Conservation (phyloP, 2,329 filamentous ascomycete genomes). For the Arachnomyces sp. region DNA sequence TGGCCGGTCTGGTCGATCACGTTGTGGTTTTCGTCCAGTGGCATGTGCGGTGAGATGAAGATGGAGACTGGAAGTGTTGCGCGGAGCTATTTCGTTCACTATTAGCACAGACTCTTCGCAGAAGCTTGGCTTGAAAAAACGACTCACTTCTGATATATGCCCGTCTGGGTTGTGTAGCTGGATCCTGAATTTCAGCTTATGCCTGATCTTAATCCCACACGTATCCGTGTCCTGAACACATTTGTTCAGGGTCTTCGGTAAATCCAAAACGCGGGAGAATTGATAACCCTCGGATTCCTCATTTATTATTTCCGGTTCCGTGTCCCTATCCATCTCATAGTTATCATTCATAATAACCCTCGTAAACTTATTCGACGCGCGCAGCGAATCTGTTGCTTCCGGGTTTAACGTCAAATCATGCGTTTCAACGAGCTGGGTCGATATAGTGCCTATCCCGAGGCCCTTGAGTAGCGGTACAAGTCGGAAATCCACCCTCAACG, state of each 20-base stretch:
- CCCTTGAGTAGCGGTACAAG: conserved; percentile 86
- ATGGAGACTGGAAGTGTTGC: conserved; percentile 85
- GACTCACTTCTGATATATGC: conserved; percentile 73
- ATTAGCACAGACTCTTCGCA: too few relatives aligned
- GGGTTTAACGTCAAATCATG: conserved; percentile 56
- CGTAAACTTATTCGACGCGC: conserved; percentile 51
- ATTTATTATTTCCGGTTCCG: conserved; percentile 46
- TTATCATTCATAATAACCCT: conserved; percentile 60
- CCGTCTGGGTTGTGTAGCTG: conserved; percentile 92
- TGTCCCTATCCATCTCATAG: conserved; percentile 60
- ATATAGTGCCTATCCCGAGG: conserved; percentile 72
- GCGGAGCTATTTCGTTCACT: conserved; percentile 51
- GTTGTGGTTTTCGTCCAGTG: conserved; percentile 78
- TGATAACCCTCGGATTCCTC: conserved; percentile 53
- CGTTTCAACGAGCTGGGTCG: conserved; percentile 69
- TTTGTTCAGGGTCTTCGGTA: conserved; percentile 72
- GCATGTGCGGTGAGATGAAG: conserved; percentile 90
- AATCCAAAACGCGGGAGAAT: conserved; percentile 51
- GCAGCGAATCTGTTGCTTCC: conserved; percentile 34
- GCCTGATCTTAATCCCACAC: conserved; percentile 81
- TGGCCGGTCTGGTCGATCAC: conserved; percentile 55
- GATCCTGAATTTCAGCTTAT: conserved; percentile 86
- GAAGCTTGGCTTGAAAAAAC: conserved; percentile 1
- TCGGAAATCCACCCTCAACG: conserved; percentile 72
- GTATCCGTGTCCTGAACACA: conserved; percentile 87